Conservation (phyloP, 345 rosid genomes). For the Linum trigynum region DNA sequence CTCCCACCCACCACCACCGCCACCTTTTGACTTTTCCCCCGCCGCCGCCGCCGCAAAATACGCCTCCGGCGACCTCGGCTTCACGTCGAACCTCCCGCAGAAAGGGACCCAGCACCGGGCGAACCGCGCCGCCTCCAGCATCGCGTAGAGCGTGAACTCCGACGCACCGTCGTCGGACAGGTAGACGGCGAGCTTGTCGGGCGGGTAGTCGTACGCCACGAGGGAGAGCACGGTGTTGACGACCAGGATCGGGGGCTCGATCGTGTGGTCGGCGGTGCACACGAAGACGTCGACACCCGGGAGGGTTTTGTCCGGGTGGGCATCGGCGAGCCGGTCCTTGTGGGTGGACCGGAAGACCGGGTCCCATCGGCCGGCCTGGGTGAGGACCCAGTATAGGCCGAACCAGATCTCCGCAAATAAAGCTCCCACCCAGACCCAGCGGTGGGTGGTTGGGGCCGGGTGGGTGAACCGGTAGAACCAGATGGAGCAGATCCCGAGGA, state of each 20-base stretch:
- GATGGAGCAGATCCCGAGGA: neutral
- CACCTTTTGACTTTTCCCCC: neutral
- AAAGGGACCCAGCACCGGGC: constrained; percentile 52
- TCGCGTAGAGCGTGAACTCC: constrained; percentile 45
- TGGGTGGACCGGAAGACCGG: constrained; percentile 15
- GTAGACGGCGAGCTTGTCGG: constrained; percentile 46
- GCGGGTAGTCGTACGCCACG: constrained; percentile 47
- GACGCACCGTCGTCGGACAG: constrained; percentile 71
- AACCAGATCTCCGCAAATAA: constrained; percentile 24
- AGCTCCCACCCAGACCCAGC: constrained; percentile 25
- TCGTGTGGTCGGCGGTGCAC: constrained; percentile 59
- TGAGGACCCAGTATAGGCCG: constrained; percentile 23
- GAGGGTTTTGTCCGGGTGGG: constrained; percentile 16
- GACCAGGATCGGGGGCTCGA: constrained; percentile 75
- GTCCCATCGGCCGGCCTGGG: constrained; percentile 18
- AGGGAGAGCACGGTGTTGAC: constrained; percentile 57
- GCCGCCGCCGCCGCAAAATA: constrained; percentile 22
- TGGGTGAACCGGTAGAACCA: neutral
- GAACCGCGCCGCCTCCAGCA: constrained; percentile 44
- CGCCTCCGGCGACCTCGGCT: constrained; percentile 59
- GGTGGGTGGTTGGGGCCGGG: neutral
- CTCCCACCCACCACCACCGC: neutral
- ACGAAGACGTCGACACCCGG: constrained; percentile 61
- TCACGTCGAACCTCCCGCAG: constrained; percentile 41
- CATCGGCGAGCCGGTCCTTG: constrained; percentile 26